These are phyloP conservation scores for Chrysoporthe cubensis DNA, from an alignment of 2,329 filamentous ascomycete species.

Conservation along the genomic window DNA sequence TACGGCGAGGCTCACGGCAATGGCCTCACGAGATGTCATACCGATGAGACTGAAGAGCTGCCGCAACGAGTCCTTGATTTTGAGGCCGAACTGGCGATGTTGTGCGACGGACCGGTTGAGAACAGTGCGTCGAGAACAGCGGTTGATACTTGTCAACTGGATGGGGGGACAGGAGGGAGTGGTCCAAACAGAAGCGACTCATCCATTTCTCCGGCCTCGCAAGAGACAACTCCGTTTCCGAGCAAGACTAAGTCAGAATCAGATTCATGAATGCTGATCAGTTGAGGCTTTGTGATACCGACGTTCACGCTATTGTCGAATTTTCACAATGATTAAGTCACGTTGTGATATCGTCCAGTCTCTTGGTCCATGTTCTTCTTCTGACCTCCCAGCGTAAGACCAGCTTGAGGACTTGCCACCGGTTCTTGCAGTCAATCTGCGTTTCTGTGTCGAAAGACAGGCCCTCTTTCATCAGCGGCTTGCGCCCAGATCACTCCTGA, in stretches of 20 bases:
- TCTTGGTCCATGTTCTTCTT: not conserved
- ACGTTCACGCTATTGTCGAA: not conserved
- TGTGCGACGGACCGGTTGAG: not conserved
- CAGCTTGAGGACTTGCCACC: not conserved
- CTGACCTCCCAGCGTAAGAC: not conserved
- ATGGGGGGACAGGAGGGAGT: not conserved
- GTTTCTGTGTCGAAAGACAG: not conserved
- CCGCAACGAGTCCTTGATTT: not conserved
- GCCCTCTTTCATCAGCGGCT: not conserved
- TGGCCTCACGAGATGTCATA: not conserved
- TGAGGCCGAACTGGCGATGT: not conserved
- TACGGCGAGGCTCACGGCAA: not conserved
- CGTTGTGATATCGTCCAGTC: not conserved
- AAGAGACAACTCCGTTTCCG: not conserved
- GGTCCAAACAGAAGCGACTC: not conserved
- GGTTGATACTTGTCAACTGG: not conserved
- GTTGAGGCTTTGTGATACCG: not conserved
- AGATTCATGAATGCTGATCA: not conserved
- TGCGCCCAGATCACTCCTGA: no score
- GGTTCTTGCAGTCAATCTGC: not conserved
- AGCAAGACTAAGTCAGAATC: not conserved
- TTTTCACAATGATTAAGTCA: not conserved
- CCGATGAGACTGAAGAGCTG: not conserved
- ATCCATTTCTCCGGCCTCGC: no score
- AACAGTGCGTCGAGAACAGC: not conserved